Conservation (phyloP, 2,329 filamentous ascomycete species). For the Tolypocladium guangdongense region DNA sequence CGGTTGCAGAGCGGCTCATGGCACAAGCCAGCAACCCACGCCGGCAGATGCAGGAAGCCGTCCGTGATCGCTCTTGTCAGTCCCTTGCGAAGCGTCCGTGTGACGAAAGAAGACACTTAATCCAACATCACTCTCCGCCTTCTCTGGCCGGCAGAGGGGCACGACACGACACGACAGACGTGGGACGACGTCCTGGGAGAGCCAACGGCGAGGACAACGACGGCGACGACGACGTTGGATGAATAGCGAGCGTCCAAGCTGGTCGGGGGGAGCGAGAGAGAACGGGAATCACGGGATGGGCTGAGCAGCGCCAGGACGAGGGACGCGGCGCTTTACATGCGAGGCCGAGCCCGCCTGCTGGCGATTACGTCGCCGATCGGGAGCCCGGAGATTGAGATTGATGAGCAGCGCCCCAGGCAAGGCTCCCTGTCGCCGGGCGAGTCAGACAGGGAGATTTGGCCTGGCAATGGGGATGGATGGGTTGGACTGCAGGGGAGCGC, state of each 20-base stretch:
- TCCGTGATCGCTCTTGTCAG: background rate
- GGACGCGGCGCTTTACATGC: background rate
- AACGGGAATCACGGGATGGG: background rate
- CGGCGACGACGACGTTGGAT: background rate
- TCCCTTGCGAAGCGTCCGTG: conserved; percentile 9
- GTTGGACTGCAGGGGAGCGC: background rate
- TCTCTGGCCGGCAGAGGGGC: conserved; percentile 17
- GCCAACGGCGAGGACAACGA: background rate
- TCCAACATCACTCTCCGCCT: conserved; percentile 15
- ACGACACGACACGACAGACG: background rate
- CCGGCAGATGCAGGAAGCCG: conserved; percentile 1
- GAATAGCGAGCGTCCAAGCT: background rate
- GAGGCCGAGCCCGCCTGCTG: conserved; percentile 1
- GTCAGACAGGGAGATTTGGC: conserved; percentile 8
- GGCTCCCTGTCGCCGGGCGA: conserved; percentile 1
- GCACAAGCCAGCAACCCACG: conserved; percentile 16
- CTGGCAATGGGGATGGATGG: background rate
- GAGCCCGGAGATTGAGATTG: conserved; percentile 2
- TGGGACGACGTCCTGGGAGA: background rate
- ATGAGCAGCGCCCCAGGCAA: background rate
- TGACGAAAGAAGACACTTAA: conserved; percentile 10
- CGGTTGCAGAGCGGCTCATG: conserved; percentile 24
- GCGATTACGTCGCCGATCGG: conserved; percentile 1
- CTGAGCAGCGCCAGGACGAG: background rate
- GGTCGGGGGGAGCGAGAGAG: background rate